Base-by-base conservation (phyloP, 1,284 basidiomycete genomes). In the Trametes sp. region DNA sequence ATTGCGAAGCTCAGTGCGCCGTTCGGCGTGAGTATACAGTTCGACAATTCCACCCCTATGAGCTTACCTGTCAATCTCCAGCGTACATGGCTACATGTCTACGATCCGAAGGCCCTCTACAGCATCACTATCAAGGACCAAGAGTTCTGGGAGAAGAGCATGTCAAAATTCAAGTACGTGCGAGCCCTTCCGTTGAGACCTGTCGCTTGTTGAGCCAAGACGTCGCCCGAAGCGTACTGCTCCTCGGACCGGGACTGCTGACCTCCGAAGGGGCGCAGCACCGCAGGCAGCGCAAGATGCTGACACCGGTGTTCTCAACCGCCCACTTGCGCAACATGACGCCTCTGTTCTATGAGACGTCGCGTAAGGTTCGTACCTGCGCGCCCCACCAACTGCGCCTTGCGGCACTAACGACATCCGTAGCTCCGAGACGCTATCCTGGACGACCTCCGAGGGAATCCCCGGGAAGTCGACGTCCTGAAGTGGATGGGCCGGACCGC, bases 401-500 rank as follows among this genome's bases (percentile, higher is more conserved):
- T n/a, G 29, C 6, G 7, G 19, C 21, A 19, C 19, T 21, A 9
- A 51, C 31, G 13, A 29, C n/a, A 16, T 14, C 36, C 38, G 23
- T 59, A 72, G 69, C 54, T 71, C 16, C 59, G 60, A 11, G 56
- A 65, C 24, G 64, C 58, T 23, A 63, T 72, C 7, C 13, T 36
- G 33, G 24, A 36, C 33, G 61, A 63, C 31, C 53, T 54, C 28
- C 24, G 33, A 2, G 52, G 21, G n/a, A 53, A 51, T 24, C 26
- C 54, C 3, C 54, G 63, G 31, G 70, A 70, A 26, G 57, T 78
- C 28, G 74, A 78, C 50, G 52, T 80, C 13, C 63, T 74, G 13
- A 57, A 69, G 16, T 78, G 77, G 74, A 74, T 74, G 70, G 72
- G 68, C 5, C 71, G 75, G 23, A 68, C 73, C 4, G 73, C 78